Evolutionary conservation across 805 yeast genomes (phyloP).

Genomic region (Saturnispora ahearnii): DNA sequence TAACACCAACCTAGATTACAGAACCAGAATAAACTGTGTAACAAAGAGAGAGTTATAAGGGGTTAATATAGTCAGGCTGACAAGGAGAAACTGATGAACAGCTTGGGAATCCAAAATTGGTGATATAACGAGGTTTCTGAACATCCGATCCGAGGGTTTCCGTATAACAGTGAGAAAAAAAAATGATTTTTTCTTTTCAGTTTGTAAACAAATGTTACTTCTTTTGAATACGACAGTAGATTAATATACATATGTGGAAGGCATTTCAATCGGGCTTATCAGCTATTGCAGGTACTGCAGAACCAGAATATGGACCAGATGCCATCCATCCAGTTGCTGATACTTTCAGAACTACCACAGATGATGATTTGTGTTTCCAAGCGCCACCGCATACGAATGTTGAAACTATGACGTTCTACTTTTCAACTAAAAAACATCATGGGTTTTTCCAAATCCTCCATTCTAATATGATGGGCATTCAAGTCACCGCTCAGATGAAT

Average conservation of each 20-base stretch:
- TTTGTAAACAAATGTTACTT: background rate
- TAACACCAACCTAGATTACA: too few species aligned
- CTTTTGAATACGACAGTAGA: background rate
- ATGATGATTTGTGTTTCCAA: slow-evolving; percentile 69
- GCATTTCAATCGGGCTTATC: slow-evolving; percentile 38
- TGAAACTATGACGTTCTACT: slow-evolving; percentile 91
- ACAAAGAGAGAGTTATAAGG: too few species aligned
- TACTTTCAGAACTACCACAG: slow-evolving; percentile 48
- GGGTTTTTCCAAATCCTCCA: slow-evolving; percentile 95
- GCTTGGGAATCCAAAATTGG: background rate
- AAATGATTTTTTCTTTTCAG: background rate
- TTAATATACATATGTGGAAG: slow-evolving; percentile 24
- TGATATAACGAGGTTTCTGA: background rate
- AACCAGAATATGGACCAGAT: slow-evolving; percentile 91
- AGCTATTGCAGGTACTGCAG: slow-evolving; percentile 95
- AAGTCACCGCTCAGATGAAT: slow-evolving; percentile 89
- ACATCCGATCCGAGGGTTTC: background rate
- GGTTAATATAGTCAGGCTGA: background rate
- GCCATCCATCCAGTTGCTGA: slow-evolving; percentile 70
- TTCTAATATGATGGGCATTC: slow-evolving; percentile 81
- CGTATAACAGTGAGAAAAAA: background rate
- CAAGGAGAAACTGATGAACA: background rate
- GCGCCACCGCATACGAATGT: slow-evolving; percentile 78
- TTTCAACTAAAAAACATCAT: slow-evolving; percentile 51
- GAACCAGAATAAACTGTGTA: too few species aligned